Percentiles rank a stretch among this genome's conserved stretches.
phyloP scores from a whole-genome alignment of 2,329 filamentous ascomycete genomes.

The Alternaria sp. region DNA sequence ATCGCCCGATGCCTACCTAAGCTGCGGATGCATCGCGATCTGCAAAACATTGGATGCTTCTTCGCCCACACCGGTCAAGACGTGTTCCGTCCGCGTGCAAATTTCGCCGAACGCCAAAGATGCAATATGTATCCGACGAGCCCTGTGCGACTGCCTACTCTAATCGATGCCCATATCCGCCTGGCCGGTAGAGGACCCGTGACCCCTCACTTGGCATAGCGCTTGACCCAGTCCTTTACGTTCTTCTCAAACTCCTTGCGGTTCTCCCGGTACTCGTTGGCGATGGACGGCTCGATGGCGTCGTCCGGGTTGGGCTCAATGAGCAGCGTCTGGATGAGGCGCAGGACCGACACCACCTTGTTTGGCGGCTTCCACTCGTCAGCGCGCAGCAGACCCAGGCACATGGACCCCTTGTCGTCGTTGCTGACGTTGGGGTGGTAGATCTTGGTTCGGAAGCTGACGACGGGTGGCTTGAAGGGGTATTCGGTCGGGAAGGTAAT shows the following conservation, averaged over 20 bases:
- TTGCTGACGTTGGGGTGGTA: constrained; percentile 96
- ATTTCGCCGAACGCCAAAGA: constrained; percentile 43
- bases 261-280: constrained; percentile 79
- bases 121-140: constrained; percentile 27
- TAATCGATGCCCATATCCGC: background rate
- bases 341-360: constrained; percentile 76
- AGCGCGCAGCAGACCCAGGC: constrained; percentile 79
- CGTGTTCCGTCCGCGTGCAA: constrained; percentile 23
- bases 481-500: constrained; percentile 79
- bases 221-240: constrained; percentile 74
- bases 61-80: constrained; percentile 13
- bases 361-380: constrained; percentile 93
- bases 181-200: constrained; percentile 5
- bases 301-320: constrained; percentile 86
- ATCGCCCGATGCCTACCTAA: constrained; percentile 8
- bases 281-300: constrained; percentile 84
- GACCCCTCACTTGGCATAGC: constrained; percentile 65
- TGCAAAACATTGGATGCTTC: constrained; percentile 19
- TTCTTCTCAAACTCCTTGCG: constrained; percentile 74
- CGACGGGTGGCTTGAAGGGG: constrained; percentile 84
- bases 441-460: constrained; percentile 86
- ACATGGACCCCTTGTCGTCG: constrained; percentile 84
- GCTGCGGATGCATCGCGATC: constrained; percentile 8
- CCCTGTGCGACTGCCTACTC: background rate
- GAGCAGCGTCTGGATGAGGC: constrained; percentile 76